Evolutionary conservation across 495 filamentous ascomycete genomes (phyloP).

Genomic region (Diplogelasinospora grovesii): DNA sequence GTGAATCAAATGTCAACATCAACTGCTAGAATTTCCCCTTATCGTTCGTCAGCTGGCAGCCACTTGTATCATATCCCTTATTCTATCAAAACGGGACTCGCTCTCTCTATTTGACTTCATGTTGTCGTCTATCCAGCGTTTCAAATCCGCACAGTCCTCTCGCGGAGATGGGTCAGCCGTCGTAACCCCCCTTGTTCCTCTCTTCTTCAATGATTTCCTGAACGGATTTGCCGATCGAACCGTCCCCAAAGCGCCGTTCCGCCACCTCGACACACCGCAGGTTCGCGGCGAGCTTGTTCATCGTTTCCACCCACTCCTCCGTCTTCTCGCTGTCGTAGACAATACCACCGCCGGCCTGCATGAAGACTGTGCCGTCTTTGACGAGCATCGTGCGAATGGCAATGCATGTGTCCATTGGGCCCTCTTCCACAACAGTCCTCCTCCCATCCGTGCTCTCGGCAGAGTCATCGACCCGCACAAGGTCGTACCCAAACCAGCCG

Average conservation of each 20-base stretch:
- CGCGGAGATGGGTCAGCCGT: no score
- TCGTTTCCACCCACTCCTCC: slow-evolving; percentile 93
- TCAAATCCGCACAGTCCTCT: no score
- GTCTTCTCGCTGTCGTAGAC: slow-evolving; percentile 92
- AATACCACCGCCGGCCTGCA: slow-evolving; percentile 95
- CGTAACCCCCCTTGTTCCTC: slow-evolving; percentile 28
- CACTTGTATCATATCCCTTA: no score
- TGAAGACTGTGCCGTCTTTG: slow-evolving; percentile 83
- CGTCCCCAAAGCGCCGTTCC: slow-evolving; percentile 58
- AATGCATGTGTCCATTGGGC: slow-evolving; percentile 98
- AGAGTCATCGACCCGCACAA: slow-evolving; percentile 34
- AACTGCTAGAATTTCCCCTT: no score
- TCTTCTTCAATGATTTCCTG: slow-evolving; percentile 31
- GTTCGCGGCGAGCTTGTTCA: slow-evolving; percentile 91
- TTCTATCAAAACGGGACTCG: no score
- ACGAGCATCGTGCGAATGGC: slow-evolving; percentile 94
- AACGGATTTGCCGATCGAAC: slow-evolving; percentile 21
- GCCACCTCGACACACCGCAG: slow-evolving; percentile 79
- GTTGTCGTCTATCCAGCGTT: no score
- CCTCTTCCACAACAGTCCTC: slow-evolving; percentile 38
- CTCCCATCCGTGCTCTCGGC: slow-evolving; percentile 23
- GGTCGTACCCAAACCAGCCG: slow-evolving; percentile 78
- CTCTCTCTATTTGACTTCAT: no score
- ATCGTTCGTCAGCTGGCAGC: no score
- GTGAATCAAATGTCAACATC: no score